Percentiles rank a stretch among this genome's conserved stretches.
phyloP scores from a whole-genome alignment of 2,329 filamentous ascomycete genomes.

The Exutisphaerella laricina region DNA sequence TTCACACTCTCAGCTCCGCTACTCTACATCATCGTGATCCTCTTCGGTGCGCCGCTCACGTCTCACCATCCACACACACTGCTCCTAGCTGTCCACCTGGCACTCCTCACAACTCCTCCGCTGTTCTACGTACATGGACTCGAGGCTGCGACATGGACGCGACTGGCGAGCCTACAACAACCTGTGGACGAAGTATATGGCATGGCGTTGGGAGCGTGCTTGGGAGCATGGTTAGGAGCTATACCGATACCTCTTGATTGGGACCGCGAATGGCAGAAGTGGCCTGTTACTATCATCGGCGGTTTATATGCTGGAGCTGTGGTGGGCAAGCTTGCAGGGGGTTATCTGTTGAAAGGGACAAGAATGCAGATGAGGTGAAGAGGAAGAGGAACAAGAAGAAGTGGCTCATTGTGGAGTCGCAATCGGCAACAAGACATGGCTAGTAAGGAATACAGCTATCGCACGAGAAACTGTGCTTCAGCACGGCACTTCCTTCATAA shows the following conservation, averaged over 20 bases:
- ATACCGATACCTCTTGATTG: slow-evolving; percentile 95
- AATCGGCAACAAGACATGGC: background rate
- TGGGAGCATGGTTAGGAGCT: slow-evolving; percentile 89
- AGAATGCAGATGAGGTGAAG: slow-evolving; percentile 19
- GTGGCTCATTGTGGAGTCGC: background rate
- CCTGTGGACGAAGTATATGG: slow-evolving; percentile 84
- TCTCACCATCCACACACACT: slow-evolving; percentile 73
- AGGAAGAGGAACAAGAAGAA: no score
- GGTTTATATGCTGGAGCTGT: slow-evolving; percentile 77
- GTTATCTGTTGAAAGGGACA: slow-evolving; percentile 44
- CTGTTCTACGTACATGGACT: slow-evolving; percentile 83
- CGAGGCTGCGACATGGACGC: slow-evolving; percentile 63
- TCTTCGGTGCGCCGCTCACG: slow-evolving; percentile 87
- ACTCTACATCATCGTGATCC: slow-evolving; percentile 60
- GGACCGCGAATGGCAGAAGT: slow-evolving; percentile 99
- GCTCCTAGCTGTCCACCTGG: slow-evolving; percentile 74
- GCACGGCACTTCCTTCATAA: no score
- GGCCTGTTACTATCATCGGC: slow-evolving; percentile 84
- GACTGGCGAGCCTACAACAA: slow-evolving; percentile 60
- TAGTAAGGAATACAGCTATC: background rate
- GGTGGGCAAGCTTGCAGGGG: slow-evolving; percentile 59
- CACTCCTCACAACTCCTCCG: slow-evolving; percentile 70
- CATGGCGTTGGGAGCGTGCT: slow-evolving; percentile 65
- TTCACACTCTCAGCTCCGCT: slow-evolving; percentile 53
- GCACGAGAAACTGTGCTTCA: no score